These are phyloP conservation scores for Lentinula raphanica DNA, from an alignment of 768 basidiomycete species.

Conservation along the genomic window DNA sequence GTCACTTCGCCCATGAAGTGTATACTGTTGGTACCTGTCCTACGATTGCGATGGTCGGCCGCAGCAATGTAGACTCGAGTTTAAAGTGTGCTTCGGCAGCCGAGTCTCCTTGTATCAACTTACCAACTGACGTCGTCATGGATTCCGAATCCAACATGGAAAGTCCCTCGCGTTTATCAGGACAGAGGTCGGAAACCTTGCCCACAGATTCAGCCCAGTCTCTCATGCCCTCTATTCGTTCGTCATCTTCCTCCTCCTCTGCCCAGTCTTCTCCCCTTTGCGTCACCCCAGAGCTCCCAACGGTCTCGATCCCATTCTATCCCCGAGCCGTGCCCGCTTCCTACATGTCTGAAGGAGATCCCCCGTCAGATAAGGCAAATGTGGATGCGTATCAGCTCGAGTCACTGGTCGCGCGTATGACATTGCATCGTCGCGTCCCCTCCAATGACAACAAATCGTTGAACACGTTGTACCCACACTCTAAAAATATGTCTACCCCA, in stretches of 20 bases:
- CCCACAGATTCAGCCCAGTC: not conserved
- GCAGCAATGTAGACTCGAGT: not conserved
- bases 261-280: conserved; percentile 3
- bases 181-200: not conserved
- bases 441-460: not conserved
- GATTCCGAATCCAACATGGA: not conserved
- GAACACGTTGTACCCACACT: not conserved
- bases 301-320: not conserved
- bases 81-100: not conserved
- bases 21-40: not conserved
- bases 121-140: not conserved
- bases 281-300: not conserved
- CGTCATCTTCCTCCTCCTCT: not conserved
- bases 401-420: not conserved
- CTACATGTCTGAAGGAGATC: not conserved
- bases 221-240: not conserved
- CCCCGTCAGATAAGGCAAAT: not conserved
- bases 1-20: not conserved
- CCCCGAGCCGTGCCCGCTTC: not conserved
- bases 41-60: not conserved
- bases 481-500: not conserved
- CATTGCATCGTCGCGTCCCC: not conserved
- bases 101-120: not conserved
- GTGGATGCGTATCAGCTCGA: not conserved
- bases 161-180: not conserved